Base-by-base conservation (phyloP, 352 stramenopile species). In the Plasmopara halstedii region DNA sequence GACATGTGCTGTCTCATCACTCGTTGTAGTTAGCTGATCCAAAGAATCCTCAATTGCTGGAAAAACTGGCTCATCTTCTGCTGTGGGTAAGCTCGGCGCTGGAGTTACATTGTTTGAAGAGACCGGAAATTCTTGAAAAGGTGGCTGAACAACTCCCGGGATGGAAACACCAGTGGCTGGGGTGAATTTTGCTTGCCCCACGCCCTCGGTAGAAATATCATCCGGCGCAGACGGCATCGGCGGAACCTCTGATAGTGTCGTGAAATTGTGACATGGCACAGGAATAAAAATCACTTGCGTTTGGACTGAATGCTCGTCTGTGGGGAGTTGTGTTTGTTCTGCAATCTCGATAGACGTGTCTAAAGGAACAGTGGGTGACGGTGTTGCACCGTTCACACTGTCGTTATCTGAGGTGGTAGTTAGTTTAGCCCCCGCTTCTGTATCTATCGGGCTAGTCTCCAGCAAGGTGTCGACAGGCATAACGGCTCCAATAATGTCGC, bases 401-500 rank as follows among this genome's bases (percentile, higher is more conserved):
- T 44, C 41, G n/a, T 61, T 46, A 4, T 9, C 11, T 22, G 46
- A 62, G 2, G 54, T 62, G 27, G 48, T 41, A 22, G 54, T 19
- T 18, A 42, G 48, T 17, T 47, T 53, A 6, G 20, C 44, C 19
- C 18, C 14, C 13, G 47, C 23, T 11, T 48, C 38, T 22, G 35
- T 45, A 20, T 26, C 51, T 33, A 63, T n/a, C 5, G 37, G 10
- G 9, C 40, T 58, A 32, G 58, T 49, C 25, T 53, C 53, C 17
- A 62, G 35, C 27, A 22, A 45, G 36, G 50, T 21, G 7, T 61
- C 48, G 4, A 52, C 51, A 40, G 51, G 37, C 36, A 42, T 40
- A 33, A 70, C 60, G 20, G 54, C 45, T 38, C 56, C 60, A 27
- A 50, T 41, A 17, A 26, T 36, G 32, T 66, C 60, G 26, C 55